Base-by-base conservation (phyloP, 2,329 filamentous ascomycete genomes). In the Chrysosporium keratinophilum region DNA sequence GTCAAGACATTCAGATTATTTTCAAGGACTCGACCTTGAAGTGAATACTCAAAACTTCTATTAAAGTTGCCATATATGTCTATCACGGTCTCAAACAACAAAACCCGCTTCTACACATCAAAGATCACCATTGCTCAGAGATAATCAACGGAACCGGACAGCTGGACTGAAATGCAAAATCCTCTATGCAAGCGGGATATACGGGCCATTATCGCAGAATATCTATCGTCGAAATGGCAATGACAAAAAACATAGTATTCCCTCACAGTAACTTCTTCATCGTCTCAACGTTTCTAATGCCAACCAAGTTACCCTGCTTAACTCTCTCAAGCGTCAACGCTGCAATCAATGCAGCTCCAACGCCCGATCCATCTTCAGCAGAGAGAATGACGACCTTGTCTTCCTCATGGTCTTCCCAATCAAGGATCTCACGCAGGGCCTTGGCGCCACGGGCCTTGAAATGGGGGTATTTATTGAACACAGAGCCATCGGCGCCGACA, bases 381-480 rank as follows among this genome's bases (percentile, higher is more conserved):
- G 89, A 85, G 60, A 91, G 71, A 61, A 97, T 83, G 74, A 90
- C 84, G 52, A 98, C 79, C 6, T 89, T 90, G 65, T 97, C 89
- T 68, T 89, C 85, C 69, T 83, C 84, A 73, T 87, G 87, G 53
- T 79, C 81, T 2, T 86, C 82, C 90, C 91, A 97, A 76, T 95
- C 91, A 37, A 98, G 81, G 60, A 98, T 96, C 76, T 98, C 93
- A 53, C 88, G 83, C 51, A 98, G 80, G 28, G 93, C 93, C 69
- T 84, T 78, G 12, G 93, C 91, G 54, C 91, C 90, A 52, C 93
- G 85, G 55, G 83, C 81, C 78, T 96, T 96, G 81, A 98, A 98
- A 74, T 95, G 87, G 11, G 93, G 93, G 74, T 98, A 98, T 71
- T 97, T 97, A 79, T 95, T 96, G 77, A 98, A 98, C 52, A 98